Evolutionary conservation across 495 filamentous ascomycete genomes (phyloP).

Genomic region (Massariosphaeria phaeospora): DNA sequence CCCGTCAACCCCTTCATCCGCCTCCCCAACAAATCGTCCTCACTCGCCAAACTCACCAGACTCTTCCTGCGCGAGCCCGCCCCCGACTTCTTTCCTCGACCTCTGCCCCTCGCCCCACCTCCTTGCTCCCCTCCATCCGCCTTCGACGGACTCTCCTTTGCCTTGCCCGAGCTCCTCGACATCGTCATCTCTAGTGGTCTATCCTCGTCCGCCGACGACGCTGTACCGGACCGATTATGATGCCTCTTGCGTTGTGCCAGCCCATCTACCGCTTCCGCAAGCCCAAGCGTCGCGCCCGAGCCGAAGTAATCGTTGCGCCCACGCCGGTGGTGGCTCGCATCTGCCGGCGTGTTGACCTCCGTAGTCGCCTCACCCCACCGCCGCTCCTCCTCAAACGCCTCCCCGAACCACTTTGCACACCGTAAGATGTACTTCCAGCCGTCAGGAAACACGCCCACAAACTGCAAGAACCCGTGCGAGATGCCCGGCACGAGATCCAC

Average conservation of each 20-base stretch:
- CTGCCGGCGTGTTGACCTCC: constrained; percentile 4
- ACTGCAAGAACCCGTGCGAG: constrained; percentile 88
- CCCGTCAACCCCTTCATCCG: constrained; percentile 81
- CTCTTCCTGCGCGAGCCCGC: constrained; percentile 56
- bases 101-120: constrained; percentile 21
- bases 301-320: constrained; percentile 32
- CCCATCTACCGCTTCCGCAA: constrained; percentile 20
- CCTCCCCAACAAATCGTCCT: constrained; percentile 75
- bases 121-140: neutral
- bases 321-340: constrained; percentile 2
- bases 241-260: constrained; percentile 30
- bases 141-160: constrained; percentile 1
- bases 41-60: constrained; percentile 69
- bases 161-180: constrained; percentile 14
- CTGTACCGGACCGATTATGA: constrained; percentile 45
- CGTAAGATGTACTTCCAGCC: constrained; percentile 75
- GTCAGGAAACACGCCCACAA: constrained; percentile 78
- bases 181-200: constrained; percentile 73
- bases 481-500: constrained; percentile 80
- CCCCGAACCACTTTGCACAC: constrained; percentile 70
- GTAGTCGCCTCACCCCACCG: constrained; percentile 1
- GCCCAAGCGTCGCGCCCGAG: constrained; percentile 6
- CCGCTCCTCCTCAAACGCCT: constrained; percentile 57
- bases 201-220: constrained; percentile 77
- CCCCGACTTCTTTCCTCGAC: constrained; percentile 39